Percentiles rank a stretch among this genome's conserved stretches.
phyloP scores from a whole-genome alignment of 768 basidiomycete genomes.

The Tricholoma terreum region DNA sequence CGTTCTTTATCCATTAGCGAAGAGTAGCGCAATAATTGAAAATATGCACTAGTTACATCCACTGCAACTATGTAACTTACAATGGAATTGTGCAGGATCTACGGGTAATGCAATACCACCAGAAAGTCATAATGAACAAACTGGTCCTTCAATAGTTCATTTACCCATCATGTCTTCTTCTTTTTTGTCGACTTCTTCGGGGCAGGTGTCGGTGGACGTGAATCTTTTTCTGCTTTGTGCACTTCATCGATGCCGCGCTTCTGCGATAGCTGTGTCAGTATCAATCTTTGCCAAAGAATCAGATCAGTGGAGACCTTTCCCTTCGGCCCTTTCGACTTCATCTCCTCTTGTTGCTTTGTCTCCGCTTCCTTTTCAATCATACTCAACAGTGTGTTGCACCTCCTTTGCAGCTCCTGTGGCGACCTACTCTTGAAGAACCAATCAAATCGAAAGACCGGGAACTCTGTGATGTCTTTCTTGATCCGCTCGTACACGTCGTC shows the following conservation, averaged over 20 bases:
- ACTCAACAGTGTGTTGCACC: slow-evolving; percentile 82
- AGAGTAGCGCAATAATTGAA: too few species aligned
- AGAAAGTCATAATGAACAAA: too few species aligned
- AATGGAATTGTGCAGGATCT: too few species aligned
- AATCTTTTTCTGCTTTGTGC: slow-evolving; percentile 47
- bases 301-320: slow-evolving; percentile 52
- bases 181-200: slow-evolving; percentile 64
- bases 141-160: too few species aligned
- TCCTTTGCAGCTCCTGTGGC: slow-evolving; percentile 80
- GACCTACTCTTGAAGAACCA: slow-evolving; percentile 98
- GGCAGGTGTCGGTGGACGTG: slow-evolving; percentile 60
- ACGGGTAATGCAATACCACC: too few species aligned
- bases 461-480: slow-evolving; percentile 95
- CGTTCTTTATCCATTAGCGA: not conserved
- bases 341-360: slow-evolving; percentile 62
- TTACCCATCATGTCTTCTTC: slow-evolving; percentile 50
- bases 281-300: not conserved
- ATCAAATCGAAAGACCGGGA: slow-evolving; percentile 95
- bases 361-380: slow-evolving; percentile 96
- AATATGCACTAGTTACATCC: too few species aligned
- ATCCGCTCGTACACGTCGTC: slow-evolving; percentile 94
- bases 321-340: slow-evolving; percentile 55
- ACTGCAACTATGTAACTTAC: too few species aligned
- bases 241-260: slow-evolving; percentile 75
- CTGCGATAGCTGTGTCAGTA: slow-evolving; percentile 29